Percentiles rank a stretch among this genome's conserved stretches.
Conservation (phyloP, 2,329 filamentous ascomycete species). For the Ustilaginoidea virens region DNA sequence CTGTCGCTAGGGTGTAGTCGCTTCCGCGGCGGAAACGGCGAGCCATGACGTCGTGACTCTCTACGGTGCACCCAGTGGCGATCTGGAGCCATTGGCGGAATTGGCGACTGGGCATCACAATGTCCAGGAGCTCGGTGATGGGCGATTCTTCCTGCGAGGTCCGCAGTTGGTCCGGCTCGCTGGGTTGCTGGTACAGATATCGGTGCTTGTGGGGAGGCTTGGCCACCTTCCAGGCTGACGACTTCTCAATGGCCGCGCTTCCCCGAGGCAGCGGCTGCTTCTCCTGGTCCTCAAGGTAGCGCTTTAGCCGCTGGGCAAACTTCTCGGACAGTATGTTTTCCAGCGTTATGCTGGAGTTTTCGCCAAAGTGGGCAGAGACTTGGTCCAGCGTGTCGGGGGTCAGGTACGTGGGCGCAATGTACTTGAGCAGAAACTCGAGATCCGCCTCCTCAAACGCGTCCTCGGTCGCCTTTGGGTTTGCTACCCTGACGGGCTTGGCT, state of each 20-base stretch:
- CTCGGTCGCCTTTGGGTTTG: slow-evolving; percentile 27
- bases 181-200: slow-evolving; percentile 63
- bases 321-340: slow-evolving; percentile 63
- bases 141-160: slow-evolving; percentile 33
- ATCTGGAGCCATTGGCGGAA: slow-evolving; percentile 85
- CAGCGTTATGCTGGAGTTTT: slow-evolving; percentile 72
- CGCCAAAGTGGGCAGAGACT: slow-evolving; percentile 62
- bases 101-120: slow-evolving; percentile 66
- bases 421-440: slow-evolving; percentile 79
- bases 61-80: slow-evolving; percentile 60
- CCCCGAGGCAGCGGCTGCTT: slow-evolving; percentile 26
- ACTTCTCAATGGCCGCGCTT: slow-evolving; percentile 40
- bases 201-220: slow-evolving; percentile 90
- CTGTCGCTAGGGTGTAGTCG: slow-evolving; percentile 88
- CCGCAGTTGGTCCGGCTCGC: slow-evolving; percentile 19
- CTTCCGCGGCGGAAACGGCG: slow-evolving; percentile 73
- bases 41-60: slow-evolving; percentile 63
- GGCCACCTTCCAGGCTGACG: slow-evolving; percentile 57
- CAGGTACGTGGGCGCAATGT: slow-evolving; percentile 78
- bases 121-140: slow-evolving; percentile 64
- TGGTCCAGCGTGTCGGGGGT: slow-evolving; percentile 82
- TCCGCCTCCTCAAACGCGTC: slow-evolving; percentile 59
- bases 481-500: slow-evolving; percentile 35
- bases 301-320: slow-evolving; percentile 56
- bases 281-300: slow-evolving; percentile 55